phyloP scores from a whole-genome alignment of 1,284 basidiomycete species.

The Melampsora americana region DNA sequence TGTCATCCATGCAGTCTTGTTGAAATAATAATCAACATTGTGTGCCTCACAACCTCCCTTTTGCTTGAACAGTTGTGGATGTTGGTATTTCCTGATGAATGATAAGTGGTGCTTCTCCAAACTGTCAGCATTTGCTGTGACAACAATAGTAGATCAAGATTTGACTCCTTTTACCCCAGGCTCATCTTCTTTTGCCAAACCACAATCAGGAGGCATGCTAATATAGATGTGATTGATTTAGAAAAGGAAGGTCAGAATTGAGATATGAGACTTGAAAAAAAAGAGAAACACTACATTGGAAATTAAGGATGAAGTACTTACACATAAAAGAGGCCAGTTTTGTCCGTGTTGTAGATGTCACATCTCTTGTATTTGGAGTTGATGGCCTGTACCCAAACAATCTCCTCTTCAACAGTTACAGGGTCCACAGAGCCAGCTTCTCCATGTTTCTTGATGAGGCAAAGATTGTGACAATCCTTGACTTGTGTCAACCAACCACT shows the following conservation, averaged over 20 bases:
- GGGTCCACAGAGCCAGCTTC: not conserved
- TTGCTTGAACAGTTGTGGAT: conserved; percentile 9
- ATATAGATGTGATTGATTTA: not conserved
- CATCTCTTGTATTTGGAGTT: not conserved
- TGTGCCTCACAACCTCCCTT: not conserved
- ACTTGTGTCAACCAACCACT: not conserved
- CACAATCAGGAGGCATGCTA: conserved; percentile 33
- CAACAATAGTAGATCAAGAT: conserved; percentile 7
- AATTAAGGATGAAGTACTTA: not conserved
- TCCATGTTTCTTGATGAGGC: not conserved
- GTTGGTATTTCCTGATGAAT: conserved; percentile 13
- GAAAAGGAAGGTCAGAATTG: not conserved
- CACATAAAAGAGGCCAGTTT: not conserved
- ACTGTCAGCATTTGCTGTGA: not conserved
- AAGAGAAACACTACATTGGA: not conserved
- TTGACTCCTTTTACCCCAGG: conserved; percentile 19
- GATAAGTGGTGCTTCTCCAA: not conserved
- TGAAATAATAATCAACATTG: conserved; percentile 15
- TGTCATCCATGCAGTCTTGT: conserved; percentile 14
- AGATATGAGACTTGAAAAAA: not conserved
- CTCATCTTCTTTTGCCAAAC: not conserved
- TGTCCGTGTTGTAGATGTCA: conserved; percentile 12
- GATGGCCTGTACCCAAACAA: not conserved
- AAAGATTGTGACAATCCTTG: not conserved
- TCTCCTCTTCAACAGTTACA: not conserved